phyloP scores from a whole-genome alignment of 2,329 filamentous ascomycete genomes.

The Polychaeton citri region DNA sequence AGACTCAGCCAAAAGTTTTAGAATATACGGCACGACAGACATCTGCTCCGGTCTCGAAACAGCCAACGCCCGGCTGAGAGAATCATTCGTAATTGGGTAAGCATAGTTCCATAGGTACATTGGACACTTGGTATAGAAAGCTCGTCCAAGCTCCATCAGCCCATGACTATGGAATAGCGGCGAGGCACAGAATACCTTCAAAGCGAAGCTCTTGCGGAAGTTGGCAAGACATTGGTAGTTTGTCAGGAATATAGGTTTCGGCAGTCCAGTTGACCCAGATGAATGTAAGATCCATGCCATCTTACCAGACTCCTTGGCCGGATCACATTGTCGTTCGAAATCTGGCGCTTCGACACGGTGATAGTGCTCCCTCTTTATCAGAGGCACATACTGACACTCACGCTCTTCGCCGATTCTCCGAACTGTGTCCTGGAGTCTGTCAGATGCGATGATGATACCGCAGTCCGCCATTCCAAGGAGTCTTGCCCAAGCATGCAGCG shows the following conservation, averaged over 20 bases:
- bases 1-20: conserved; percentile 50
- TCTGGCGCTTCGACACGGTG: conserved; percentile 4
- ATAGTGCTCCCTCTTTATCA: conserved; percentile 14
- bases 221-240: conserved; percentile 39
- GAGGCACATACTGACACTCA: conserved; percentile 17
- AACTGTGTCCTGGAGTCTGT: conserved; percentile 13
- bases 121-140: conserved; percentile 37
- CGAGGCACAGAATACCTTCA: conserved; percentile 41
- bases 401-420: conserved; percentile 19
- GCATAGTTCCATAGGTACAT: conserved; percentile 43
- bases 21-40: conserved; percentile 45
- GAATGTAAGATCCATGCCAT: conserved; percentile 36
- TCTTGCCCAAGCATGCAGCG: conserved; percentile 36
- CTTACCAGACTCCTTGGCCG: conserved; percentile 18
- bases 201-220: conserved; percentile 31
- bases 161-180: conserved; percentile 50
- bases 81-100: conserved; percentile 38
- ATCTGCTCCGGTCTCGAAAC: conserved; percentile 35
- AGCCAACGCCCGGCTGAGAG: conserved; percentile 16
- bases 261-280: conserved; percentile 46
- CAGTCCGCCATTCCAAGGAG: conserved; percentile 32
- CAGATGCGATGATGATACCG: conserved; percentile 14
- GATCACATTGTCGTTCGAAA: conserved; percentile 6
- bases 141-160: conserved; percentile 40
- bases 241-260: conserved; percentile 49